Evolutionary conservation across 164 flowering plant genomes (phyloP).

Genomic region (Liriodendron chinense): DNA sequence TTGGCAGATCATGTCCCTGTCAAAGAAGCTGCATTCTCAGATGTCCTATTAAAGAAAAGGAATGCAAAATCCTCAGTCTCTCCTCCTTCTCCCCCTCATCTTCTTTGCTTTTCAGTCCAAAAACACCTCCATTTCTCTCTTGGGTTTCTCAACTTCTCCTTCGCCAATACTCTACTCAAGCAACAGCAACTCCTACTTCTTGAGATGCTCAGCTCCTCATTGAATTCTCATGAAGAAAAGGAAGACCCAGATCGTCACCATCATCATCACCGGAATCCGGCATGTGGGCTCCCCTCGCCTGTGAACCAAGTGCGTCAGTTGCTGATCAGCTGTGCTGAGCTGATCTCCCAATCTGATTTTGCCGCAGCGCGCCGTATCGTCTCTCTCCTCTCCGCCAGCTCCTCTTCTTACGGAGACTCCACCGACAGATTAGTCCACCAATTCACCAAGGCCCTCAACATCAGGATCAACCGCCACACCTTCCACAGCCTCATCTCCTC

Average conservation of each 20-base stretch:
- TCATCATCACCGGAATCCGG: conserved; percentile 12
- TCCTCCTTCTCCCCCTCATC: conserved; percentile 11
- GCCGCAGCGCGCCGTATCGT: conserved; percentile 56
- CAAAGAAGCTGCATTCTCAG: conserved; percentile 35
- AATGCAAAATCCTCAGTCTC: conserved; percentile 24
- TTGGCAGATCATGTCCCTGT: conserved; percentile 28
- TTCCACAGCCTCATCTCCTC: conserved; percentile 7
- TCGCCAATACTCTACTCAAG: not conserved
- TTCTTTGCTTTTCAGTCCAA: conserved; percentile 12
- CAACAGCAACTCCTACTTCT: conserved; percentile 1
- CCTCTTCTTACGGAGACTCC: conserved; percentile 79
- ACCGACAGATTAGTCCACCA: conserved; percentile 63
- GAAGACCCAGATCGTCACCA: conserved; percentile 27
- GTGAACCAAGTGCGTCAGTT: conserved; percentile 57
- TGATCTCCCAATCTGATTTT: conserved; percentile 58
- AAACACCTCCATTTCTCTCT: conserved; percentile 3
- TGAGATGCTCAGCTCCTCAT: conserved; percentile 32
- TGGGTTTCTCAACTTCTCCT: conserved; percentile 14
- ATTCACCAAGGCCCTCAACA: conserved; percentile 58
- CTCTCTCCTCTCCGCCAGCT: conserved; percentile 50
- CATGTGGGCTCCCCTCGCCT: conserved; percentile 22
- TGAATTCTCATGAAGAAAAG: conserved; percentile 26
- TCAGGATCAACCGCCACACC: conserved; percentile 40
- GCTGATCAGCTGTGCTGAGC: conserved; percentile 65
- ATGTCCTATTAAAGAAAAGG: conserved; percentile 31